Conservation (phyloP, 2,329 filamentous ascomycete genomes). For the Exophiala bonariae region DNA sequence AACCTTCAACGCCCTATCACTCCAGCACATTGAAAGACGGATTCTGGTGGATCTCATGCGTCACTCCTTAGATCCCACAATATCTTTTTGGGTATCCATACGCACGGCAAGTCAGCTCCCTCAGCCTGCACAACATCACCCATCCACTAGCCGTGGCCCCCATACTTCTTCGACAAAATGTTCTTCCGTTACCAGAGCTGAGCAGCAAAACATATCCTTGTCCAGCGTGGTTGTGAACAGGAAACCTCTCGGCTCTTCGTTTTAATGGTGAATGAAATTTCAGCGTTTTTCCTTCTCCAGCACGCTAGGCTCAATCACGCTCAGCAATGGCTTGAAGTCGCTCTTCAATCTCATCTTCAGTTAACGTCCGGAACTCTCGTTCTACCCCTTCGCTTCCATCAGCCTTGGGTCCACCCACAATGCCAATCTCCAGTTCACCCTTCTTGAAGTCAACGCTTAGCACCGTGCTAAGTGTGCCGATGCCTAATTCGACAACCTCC, state of each 20-base stretch:
- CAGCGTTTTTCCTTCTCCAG: not conserved
- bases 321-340: conserved; percentile 96
- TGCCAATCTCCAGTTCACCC: conserved; percentile 95
- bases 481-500: conserved; percentile 95
- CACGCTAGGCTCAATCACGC: conserved; percentile 71
- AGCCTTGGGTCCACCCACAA: conserved; percentile 81
- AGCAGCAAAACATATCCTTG: conserved; percentile 18
- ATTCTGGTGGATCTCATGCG: conserved; percentile 7
- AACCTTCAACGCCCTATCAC: not conserved
- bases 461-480: conserved; percentile 91
- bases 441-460: conserved; percentile 99
- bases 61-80: not conserved
- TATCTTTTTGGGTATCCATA: not conserved
- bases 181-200: conserved; percentile 12
- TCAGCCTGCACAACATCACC: conserved; percentile 9
- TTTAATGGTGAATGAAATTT: no score
- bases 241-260: not conserved
- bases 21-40: conserved; percentile 10
- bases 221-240: conserved; percentile 24
- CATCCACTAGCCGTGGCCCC: conserved; percentile 15
- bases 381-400: conserved; percentile 83
- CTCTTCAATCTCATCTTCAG: conserved; percentile 97
- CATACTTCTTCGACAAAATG: conserved; percentile 5
- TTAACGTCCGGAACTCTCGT: conserved; percentile 79
- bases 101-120: conserved; percentile 14